Evolutionary conservation across 805 yeast species (phyloP).

Genomic region (Metschnikowia anglica): DNA sequence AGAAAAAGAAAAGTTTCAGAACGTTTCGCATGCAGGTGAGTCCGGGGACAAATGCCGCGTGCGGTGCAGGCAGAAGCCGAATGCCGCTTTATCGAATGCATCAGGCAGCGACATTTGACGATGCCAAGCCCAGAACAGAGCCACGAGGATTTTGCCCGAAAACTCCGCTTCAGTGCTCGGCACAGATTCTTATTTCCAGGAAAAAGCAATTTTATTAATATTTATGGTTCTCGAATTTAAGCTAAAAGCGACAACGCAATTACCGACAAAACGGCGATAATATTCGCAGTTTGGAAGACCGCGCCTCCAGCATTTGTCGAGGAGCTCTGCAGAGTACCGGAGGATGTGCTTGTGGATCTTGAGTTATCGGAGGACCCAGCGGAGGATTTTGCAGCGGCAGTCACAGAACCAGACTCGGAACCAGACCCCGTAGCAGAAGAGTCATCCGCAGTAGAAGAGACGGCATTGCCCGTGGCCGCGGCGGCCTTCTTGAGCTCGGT

Average conservation of each 20-base stretch:
- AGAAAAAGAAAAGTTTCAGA: too few species aligned
- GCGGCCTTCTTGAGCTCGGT: conserved; percentile 30
- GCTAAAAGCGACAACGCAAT: conserved; percentile 4
- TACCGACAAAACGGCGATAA: conserved; percentile 2
- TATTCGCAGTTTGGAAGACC: background rate
- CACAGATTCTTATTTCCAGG: too few species aligned
- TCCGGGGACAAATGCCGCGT: background rate
- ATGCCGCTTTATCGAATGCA: conserved; percentile 9
- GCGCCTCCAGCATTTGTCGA: conserved; percentile 6
- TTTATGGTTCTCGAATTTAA: background rate
- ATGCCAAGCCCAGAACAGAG: background rate
- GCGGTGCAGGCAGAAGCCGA: conserved; percentile 4
- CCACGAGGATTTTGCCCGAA: background rate
- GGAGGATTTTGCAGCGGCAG: conserved; percentile 8
- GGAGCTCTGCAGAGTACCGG: conserved; percentile 2
- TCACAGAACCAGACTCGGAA: conserved; percentile 11
- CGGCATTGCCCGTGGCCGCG: conserved; percentile 8
- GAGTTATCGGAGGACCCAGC: background rate
- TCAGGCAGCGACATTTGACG: conserved; percentile 1
- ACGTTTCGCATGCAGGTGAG: background rate
- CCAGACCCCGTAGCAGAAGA: conserved; percentile 10
- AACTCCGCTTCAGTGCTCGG: too few species aligned
- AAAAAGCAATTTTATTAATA: too few species aligned
- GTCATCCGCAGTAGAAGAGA: conserved; percentile 5
- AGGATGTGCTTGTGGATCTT: conserved; percentile 1